Percentiles rank a stretch among this genome's conserved stretches.
These are phyloP conservation scores for Saccharomycopsis synnaedendra DNA, from an alignment of 805 yeast species.

Conservation along the genomic window DNA sequence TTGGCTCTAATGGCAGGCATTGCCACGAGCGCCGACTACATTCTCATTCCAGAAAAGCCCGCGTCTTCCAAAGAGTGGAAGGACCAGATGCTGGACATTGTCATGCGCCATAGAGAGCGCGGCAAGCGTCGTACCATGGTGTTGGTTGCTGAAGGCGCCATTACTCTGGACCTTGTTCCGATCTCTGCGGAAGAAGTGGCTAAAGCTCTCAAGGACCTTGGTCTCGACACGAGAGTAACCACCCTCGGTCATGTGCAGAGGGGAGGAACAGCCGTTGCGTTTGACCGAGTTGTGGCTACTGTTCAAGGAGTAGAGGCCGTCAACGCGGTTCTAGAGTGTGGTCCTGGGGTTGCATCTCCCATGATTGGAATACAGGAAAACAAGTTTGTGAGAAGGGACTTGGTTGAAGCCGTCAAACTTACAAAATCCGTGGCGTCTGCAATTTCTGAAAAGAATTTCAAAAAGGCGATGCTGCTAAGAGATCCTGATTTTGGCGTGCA, in stretches of 20 bases:
- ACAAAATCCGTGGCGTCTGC: slow-evolving; percentile 67
- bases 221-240: slow-evolving; percentile 69
- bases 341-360: slow-evolving; percentile 68
- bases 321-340: slow-evolving; percentile 54
- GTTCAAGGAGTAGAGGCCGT: slow-evolving; percentile 79
- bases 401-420: slow-evolving; percentile 61
- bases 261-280: slow-evolving; percentile 76
- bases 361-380: slow-evolving; percentile 67
- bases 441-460: slow-evolving; percentile 53
- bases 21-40: slow-evolving; percentile 70
- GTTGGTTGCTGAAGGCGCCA: slow-evolving; percentile 79
- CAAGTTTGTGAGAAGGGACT: slow-evolving; percentile 53
- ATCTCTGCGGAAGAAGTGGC: slow-evolving; percentile 57
- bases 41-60: slow-evolving; percentile 73
- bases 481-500: slow-evolving; percentile 63
- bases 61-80: slow-evolving; percentile 54
- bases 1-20: slow-evolving; percentile 73
- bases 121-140: slow-evolving; percentile 75
- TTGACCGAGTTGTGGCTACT: slow-evolving; percentile 61
- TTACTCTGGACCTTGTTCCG: slow-evolving; percentile 55
- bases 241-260: slow-evolving; percentile 75
- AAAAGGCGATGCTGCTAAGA: slow-evolving; percentile 57
- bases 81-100: slow-evolving; percentile 53
- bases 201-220: slow-evolving; percentile 51
- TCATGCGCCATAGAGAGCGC: slow-evolving; percentile 49